Conservation (phyloP, 306 rosid species). For the Senna siamea region DNA sequence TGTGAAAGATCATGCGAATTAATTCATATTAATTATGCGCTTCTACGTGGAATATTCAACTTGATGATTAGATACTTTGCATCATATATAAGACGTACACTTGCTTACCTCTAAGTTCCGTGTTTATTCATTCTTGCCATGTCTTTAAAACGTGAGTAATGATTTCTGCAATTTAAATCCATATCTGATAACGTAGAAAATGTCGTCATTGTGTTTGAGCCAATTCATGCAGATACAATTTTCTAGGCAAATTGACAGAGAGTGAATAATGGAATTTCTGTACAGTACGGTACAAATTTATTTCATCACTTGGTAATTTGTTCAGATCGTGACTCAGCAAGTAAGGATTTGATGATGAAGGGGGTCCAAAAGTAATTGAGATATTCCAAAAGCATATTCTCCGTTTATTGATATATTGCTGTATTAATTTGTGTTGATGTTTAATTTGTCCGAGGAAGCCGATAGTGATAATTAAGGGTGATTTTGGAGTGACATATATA, state of each 20-base stretch:
- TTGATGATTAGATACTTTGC: no score
- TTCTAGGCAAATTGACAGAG: background rate
- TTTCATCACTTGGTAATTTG: background rate
- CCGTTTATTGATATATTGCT: no score
- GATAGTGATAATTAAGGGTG: background rate
- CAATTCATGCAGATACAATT: background rate
- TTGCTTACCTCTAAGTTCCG: no score
- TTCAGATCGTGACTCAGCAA: background rate
- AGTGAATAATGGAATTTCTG: background rate
- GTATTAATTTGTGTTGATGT: no score
- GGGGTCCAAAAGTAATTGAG: background rate
- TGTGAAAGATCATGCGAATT: no score
- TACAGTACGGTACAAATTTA: background rate
- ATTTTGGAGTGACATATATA: background rate
- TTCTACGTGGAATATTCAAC: background rate
- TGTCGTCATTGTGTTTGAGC: conserved; percentile 1
- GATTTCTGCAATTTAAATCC: no score
- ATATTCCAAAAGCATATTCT: background rate
- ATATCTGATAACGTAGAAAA: background rate
- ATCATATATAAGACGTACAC: no score
- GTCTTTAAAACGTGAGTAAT: background rate
- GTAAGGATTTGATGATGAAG: background rate
- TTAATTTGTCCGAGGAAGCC: no score
- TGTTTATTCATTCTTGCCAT: no score
- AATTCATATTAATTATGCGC: background rate